phyloP scores from a whole-genome alignment of 1,284 basidiomycete genomes.

The Singerocomus inundabilis region DNA sequence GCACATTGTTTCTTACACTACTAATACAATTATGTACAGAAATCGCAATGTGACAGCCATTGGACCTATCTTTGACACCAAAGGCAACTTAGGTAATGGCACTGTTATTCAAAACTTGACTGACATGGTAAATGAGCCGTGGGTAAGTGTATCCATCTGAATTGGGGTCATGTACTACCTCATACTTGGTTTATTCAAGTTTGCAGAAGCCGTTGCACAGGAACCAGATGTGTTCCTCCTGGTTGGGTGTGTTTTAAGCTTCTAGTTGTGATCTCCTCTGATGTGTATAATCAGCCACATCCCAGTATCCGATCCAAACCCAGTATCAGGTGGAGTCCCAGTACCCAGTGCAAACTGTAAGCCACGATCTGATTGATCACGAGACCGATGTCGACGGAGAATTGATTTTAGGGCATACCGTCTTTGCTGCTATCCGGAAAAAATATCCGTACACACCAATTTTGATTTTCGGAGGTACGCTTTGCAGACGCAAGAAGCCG shows the following conservation, averaged over 20 bases:
- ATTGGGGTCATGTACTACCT: neutral
- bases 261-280: neutral
- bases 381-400: neutral
- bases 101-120: conserved; percentile 73
- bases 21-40: conserved; percentile 34
- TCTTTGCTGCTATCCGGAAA: conserved; percentile 72
- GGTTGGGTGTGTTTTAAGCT: conserved; percentile 47
- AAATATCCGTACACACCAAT: conserved; percentile 75
- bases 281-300: conserved; percentile 55
- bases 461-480: conserved; percentile 68
- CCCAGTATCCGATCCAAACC: conserved; percentile 66
- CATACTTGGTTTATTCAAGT: conserved; percentile 41
- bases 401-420: conserved; percentile 51
- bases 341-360: no score
- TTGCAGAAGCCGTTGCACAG: conserved; percentile 72
- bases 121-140: conserved; percentile 73
- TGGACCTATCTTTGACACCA: conserved; percentile 77
- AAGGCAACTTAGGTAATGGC: conserved; percentile 58
- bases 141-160: conserved; percentile 42
- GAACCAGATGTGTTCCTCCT: conserved; percentile 82
- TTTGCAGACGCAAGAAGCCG: neutral
- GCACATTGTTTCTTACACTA: neutral
- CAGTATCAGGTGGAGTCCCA: no score
- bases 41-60: conserved; percentile 75
- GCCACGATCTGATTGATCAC: conserved; percentile 1